Evolutionary conservation across 2,329 filamentous ascomycete species (phyloP), one percentile per base, ranked within the genome.

Genomic region (Colletotrichum sp.): DNA sequence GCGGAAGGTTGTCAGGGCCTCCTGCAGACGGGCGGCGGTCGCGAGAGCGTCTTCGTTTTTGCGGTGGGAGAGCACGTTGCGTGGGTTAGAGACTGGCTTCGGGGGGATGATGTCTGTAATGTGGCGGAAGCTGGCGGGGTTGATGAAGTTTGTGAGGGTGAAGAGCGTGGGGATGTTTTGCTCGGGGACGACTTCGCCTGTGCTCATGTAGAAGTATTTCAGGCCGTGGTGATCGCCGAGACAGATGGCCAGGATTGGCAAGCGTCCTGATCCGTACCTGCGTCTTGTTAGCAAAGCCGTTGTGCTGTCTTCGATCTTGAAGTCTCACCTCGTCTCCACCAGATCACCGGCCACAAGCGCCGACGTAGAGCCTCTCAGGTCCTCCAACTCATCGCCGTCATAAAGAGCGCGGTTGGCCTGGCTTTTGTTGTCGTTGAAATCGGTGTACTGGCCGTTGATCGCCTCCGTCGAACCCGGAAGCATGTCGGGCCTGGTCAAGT

Each of bases 171-270:
- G 84, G 34, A 89, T 81, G 18, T 83, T 83, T 49, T 86, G 72
- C 68, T 85, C 86, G 10, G 86, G 86, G 18, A 88, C 79, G 80
- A 90, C 88, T 84, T 87, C 88, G 77, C 90, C 90, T 18, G 86
- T 88, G 78, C 81, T 86, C 34, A 88, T 87, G 80, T 91, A 92
- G 80, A 89, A 91, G 80, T 92, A 89, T 78, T 90, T 85, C 57
- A 87, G 84, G 21, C 87, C 87, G 52, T 88, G 86, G 77, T 89
- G 86, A 69, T 83, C 86, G 16, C 90, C 90, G 9, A 92, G 83
- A 78, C 89, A 91, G 60, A 92, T 81, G 15, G 87, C 90, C 60
- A 92, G 83, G 18, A 90, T 77, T 6, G 88, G 87, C 24, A 87
- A 82, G 30, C 88, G 84, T 13, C 86, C 87, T n/a, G 83, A 81